Evolutionary conservation across 2,329 filamentous ascomycete genomes (phyloP).

Genomic region (Rhytidhysteron rufulum): DNA sequence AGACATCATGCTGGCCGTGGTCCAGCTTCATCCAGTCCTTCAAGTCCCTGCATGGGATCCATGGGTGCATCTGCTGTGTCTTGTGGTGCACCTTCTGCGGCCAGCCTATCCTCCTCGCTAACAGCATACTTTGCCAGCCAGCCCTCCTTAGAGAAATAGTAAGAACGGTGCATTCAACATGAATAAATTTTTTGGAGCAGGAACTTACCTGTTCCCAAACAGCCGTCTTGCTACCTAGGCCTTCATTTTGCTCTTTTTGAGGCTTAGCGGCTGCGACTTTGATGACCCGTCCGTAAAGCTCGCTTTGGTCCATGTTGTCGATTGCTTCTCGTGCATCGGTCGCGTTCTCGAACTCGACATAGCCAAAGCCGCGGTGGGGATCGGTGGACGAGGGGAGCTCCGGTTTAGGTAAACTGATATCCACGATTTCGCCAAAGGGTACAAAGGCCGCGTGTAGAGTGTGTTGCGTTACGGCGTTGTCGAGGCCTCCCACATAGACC

Average conservation of each 20-base stretch:
- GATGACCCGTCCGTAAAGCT: constrained; percentile 87
- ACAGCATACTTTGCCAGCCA: constrained; percentile 88
- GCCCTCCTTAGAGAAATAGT: too few relatives aligned
- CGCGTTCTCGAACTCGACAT: constrained; percentile 86
- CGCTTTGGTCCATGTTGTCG: constrained; percentile 98
- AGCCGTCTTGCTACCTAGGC: constrained; percentile 86
- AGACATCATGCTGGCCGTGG: constrained; percentile 67
- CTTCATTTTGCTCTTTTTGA: constrained; percentile 83
- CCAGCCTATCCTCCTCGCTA: constrained; percentile 70
- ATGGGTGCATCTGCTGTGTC: constrained; percentile 55
- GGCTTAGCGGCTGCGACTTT: constrained; percentile 90
- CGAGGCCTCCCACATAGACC: constrained; percentile 85
- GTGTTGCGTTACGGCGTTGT: constrained; percentile 69
- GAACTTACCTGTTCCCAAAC: constrained; percentile 89
- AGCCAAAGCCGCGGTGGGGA: constrained; percentile 87
- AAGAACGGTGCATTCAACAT: too few relatives aligned
- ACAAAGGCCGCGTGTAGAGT: constrained; percentile 89
- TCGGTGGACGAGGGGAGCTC: constrained; percentile 76
- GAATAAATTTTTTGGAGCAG: constrained; percentile 1
- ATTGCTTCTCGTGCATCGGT: constrained; percentile 91
- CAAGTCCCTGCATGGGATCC: constrained; percentile 94
- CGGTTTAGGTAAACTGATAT: constrained; percentile 85
- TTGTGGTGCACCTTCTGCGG: constrained; percentile 52
- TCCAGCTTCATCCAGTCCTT: constrained; percentile 89
- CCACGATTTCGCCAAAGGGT: constrained; percentile 92